Evolutionary conservation across 1,284 basidiomycete genomes (phyloP).

Genomic region (Papiliotrema flavescens): DNA sequence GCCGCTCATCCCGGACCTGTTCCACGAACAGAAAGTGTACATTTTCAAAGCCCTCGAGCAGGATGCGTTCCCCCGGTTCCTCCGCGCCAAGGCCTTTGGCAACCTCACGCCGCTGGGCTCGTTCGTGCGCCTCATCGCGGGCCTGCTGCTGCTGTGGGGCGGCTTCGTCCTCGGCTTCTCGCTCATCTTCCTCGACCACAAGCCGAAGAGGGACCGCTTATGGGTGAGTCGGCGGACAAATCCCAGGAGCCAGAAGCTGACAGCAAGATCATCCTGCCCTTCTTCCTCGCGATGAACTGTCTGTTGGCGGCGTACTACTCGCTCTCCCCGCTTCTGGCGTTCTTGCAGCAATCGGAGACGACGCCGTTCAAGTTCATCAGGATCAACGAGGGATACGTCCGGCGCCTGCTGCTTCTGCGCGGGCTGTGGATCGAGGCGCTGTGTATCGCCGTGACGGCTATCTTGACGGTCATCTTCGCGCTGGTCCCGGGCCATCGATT

Average conservation of each 20-base stretch:
- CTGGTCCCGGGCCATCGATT: constrained; percentile 42
- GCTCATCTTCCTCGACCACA: constrained; percentile 86
- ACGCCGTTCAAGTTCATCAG: constrained; percentile 84
- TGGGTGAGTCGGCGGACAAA: constrained; percentile 88
- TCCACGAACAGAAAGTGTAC: constrained; percentile 95
- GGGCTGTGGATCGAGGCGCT: constrained; percentile 69
- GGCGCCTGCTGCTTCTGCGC: constrained; percentile 77
- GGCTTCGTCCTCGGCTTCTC: constrained; percentile 85
- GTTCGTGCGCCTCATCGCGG: constrained; percentile 75
- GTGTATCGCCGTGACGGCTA: constrained; percentile 34
- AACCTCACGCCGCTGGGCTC: constrained; percentile 90
- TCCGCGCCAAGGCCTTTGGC: constrained; percentile 92
- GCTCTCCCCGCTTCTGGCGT: constrained; percentile 73
- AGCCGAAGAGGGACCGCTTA: constrained; percentile 82
- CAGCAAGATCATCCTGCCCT: constrained; percentile 83
- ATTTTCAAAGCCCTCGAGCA: constrained; percentile 96
- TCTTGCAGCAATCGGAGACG: constrained; percentile 49
- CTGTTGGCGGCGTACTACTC: constrained; percentile 94
- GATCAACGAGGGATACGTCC: constrained; percentile 88
- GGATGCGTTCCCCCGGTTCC: constrained; percentile 94
- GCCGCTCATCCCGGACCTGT: constrained; percentile 92
- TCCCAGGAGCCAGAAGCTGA: not conserved
- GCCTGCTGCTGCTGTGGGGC: constrained; percentile 85
- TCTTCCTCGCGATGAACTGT: constrained; percentile 82
- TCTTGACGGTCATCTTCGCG: constrained; percentile 42